Conservation (phyloP, 441 rosid species). For the Croton laevigatus region DNA sequence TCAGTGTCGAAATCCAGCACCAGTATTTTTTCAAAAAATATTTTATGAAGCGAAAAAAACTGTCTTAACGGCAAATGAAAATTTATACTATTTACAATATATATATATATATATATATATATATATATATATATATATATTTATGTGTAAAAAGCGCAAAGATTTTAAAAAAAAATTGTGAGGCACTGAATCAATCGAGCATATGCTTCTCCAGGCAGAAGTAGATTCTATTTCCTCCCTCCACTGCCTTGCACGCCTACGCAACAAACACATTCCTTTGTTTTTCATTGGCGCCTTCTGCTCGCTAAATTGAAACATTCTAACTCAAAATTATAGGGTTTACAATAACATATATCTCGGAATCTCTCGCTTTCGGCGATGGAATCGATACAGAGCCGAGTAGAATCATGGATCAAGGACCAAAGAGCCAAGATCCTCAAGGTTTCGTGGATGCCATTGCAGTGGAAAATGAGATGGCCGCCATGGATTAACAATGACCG, state of each 20-base stretch:
- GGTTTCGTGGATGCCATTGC: slow-evolving; percentile 78
- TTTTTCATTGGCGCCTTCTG: slow-evolving; percentile 12
- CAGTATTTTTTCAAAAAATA: neutral
- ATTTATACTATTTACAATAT: no score
- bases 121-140: no score
- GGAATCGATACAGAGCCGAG: slow-evolving; percentile 74
- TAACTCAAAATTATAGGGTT: slow-evolving; percentile 12
- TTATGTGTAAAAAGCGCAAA: no score
- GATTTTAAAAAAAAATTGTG: neutral
- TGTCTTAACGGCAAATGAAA: neutral
- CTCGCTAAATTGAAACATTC: neutral
- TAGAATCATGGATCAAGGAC: slow-evolving; percentile 92
- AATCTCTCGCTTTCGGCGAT: slow-evolving; percentile 21
- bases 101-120: neutral
- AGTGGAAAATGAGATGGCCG: slow-evolving; percentile 77
- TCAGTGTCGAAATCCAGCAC: no score
- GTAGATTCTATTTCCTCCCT: slow-evolving; percentile 4
- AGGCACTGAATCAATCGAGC: neutral
- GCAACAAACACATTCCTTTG: neutral
- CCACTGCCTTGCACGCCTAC: slow-evolving; percentile 1
- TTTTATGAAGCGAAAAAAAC: neutral
- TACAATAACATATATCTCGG: no score
- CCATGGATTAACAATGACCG: slow-evolving; percentile 53
- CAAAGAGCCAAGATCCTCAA: slow-evolving; percentile 66
- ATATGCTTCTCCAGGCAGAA: slow-evolving; percentile 9